phyloP scores from a whole-genome alignment of 2,329 filamentous ascomycete genomes.

The Nigrograna mackinnonii region DNA sequence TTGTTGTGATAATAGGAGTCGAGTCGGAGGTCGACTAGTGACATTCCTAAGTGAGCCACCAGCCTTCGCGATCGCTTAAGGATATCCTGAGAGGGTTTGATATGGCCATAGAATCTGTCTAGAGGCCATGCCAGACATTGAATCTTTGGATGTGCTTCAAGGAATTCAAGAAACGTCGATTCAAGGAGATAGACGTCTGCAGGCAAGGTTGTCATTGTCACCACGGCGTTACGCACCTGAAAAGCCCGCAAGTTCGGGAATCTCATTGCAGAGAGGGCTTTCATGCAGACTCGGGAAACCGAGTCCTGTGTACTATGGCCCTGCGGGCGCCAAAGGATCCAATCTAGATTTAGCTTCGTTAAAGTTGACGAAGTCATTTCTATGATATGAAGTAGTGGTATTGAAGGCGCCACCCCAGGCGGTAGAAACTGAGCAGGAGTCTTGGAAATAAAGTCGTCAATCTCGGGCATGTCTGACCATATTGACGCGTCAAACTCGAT shows the following conservation, averaged over 20 bases:
- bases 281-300: slow-evolving; percentile 18
- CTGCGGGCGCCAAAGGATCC: slow-evolving; percentile 34
- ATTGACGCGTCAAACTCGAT: slow-evolving; percentile 26
- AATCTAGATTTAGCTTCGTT: slow-evolving; percentile 37
- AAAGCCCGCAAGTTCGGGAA: slow-evolving; percentile 51
- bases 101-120: slow-evolving; percentile 47
- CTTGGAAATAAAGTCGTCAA: slow-evolving; percentile 21
- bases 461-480: slow-evolving; percentile 28
- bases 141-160: slow-evolving; percentile 49
- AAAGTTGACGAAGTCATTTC: slow-evolving; percentile 21
- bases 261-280: slow-evolving; percentile 35
- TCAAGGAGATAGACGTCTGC: slow-evolving; percentile 41
- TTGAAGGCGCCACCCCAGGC: slow-evolving; percentile 2
- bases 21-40: slow-evolving; percentile 46
- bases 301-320: slow-evolving; percentile 9
- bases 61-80: slow-evolving; percentile 27
- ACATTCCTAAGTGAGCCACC: slow-evolving; percentile 43
- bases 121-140: slow-evolving; percentile 52
- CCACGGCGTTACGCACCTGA: slow-evolving; percentile 50
- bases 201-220: slow-evolving; percentile 39
- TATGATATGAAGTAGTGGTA: slow-evolving; percentile 19
- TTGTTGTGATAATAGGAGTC: slow-evolving; percentile 38
- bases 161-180: slow-evolving; percentile 43
- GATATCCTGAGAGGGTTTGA: slow-evolving; percentile 23
- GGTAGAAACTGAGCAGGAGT: slow-evolving; percentile 10